Percentiles rank a stretch among this genome's conserved stretches.
phyloP scores from a whole-genome alignment of 2,329 filamentous ascomycete species.

The Fusarium stilboides region DNA sequence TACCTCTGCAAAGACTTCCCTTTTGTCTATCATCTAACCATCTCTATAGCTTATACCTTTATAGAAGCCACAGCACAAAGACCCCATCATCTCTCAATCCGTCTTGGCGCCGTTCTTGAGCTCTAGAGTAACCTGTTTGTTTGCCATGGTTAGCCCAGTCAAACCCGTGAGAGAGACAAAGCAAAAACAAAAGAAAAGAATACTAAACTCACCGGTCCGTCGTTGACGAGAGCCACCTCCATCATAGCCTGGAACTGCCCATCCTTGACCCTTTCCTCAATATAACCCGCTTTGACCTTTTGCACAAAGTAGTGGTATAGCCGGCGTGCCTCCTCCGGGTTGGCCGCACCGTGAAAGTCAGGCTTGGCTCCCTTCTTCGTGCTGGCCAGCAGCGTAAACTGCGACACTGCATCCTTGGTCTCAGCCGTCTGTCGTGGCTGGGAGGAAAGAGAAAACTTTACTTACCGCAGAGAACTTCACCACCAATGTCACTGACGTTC shows the following conservation, averaged over 20 bases:
- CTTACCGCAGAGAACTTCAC: slow-evolving; percentile 93
- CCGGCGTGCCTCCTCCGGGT: slow-evolving; percentile 81
- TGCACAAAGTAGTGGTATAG: slow-evolving; percentile 89
- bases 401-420: slow-evolving; percentile 77
- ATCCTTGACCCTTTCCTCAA: slow-evolving; percentile 84
- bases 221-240: slow-evolving; percentile 94
- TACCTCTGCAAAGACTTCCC: not conserved
- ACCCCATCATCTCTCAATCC: slow-evolving; percentile 14
- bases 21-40: slow-evolving; percentile 22
- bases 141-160: not conserved
- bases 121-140: slow-evolving; percentile 48
- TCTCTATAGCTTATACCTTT: slow-evolving; percentile 7
- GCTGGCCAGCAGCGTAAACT: slow-evolving; percentile 93
- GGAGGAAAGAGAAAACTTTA: not conserved
- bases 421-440: slow-evolving; percentile 13
- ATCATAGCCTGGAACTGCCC: slow-evolving; percentile 99
- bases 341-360: slow-evolving; percentile 91
- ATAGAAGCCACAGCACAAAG: slow-evolving; percentile 15
- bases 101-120: slow-evolving; percentile 45
- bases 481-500: slow-evolving; percentile 87
- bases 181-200: not conserved
- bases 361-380: slow-evolving; percentile 98
- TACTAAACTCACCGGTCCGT: slow-evolving; percentile 73
- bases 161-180: not conserved
- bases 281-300: slow-evolving; percentile 81